Evolutionary conservation across 495 filamentous ascomycete genomes (phyloP).

Genomic region (Mytilinidion resinicola): DNA sequence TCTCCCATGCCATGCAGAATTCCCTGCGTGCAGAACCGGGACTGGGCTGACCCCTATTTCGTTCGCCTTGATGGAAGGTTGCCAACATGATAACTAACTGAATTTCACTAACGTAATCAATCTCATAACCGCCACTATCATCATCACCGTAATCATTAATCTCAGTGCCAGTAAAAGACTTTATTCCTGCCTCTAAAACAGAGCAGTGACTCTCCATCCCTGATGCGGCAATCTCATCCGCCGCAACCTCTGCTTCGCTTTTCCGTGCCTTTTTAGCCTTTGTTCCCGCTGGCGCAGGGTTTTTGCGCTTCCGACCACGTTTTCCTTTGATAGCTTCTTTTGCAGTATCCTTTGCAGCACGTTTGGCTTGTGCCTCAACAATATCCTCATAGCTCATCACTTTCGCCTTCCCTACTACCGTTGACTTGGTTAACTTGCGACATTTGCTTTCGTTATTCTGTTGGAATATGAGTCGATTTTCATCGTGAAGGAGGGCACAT

Average conservation of each 20-base stretch:
- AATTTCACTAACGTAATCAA: no score
- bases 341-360: conserved; percentile 6
- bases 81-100: no score
- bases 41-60: no score
- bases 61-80: no score
- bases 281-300: neutral
- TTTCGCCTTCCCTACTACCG: conserved; percentile 10
- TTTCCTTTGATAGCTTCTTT: neutral
- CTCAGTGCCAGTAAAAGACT: no score
- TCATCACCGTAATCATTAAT: no score
- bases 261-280: neutral
- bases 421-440: conserved; percentile 5
- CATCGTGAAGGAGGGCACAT: conserved; percentile 8
- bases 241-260: conserved; percentile 3
- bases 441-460: conserved; percentile 14
- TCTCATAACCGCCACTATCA: no score
- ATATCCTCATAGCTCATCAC: conserved; percentile 13
- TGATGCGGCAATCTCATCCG: conserved; percentile 6
- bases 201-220: conserved; percentile 4
- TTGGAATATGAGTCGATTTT: conserved; percentile 11
- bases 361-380: conserved; percentile 10
- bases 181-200: no score
- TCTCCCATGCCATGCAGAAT: no score
- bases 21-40: no score
- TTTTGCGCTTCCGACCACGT: neutral